Evolutionary conservation across 306 rosid species (phyloP).

Genomic region (Adenanthera pavonina): DNA sequence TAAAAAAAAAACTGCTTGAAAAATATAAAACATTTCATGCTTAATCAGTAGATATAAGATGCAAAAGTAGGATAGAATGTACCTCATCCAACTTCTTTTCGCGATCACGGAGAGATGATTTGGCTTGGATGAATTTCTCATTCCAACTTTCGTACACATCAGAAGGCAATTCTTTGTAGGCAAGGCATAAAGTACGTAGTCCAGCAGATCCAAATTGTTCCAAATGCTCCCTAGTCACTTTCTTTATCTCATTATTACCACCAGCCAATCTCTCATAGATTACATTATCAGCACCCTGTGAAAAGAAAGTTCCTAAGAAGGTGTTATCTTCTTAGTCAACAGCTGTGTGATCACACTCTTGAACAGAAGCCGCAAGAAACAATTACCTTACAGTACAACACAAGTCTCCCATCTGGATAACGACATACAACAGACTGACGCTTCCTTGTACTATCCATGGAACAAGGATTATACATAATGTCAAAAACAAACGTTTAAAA

Average conservation of each 20-base stretch:
- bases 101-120: constrained; percentile 76
- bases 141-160: constrained; percentile 79
- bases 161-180: constrained; percentile 68
- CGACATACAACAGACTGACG: constrained; percentile 88
- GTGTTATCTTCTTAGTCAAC: constrained; percentile 37
- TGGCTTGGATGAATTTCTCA: constrained; percentile 75
- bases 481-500: background rate
- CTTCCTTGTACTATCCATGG: constrained; percentile 69
- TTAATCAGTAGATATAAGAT: background rate
- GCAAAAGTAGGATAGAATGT: constrained; percentile 11
- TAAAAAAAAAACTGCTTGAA: too few relatives aligned
- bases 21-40: background rate
- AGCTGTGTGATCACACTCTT: constrained; percentile 22
- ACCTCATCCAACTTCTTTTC: constrained; percentile 89
- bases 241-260: constrained; percentile 61
- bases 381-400: constrained; percentile 78
- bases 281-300: constrained; percentile 81
- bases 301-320: constrained; percentile 39
- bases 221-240: constrained; percentile 65
- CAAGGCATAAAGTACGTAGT: constrained; percentile 76
- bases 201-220: constrained; percentile 80
- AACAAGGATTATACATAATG: constrained; percentile 31
- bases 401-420: constrained; percentile 78
- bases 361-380: constrained; percentile 31
- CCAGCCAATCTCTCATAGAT: constrained; percentile 70